These are phyloP conservation scores for Erythrobasidium hasegawianum DNA, from an alignment of 1,284 basidiomycete species.

Conservation along the genomic window DNA sequence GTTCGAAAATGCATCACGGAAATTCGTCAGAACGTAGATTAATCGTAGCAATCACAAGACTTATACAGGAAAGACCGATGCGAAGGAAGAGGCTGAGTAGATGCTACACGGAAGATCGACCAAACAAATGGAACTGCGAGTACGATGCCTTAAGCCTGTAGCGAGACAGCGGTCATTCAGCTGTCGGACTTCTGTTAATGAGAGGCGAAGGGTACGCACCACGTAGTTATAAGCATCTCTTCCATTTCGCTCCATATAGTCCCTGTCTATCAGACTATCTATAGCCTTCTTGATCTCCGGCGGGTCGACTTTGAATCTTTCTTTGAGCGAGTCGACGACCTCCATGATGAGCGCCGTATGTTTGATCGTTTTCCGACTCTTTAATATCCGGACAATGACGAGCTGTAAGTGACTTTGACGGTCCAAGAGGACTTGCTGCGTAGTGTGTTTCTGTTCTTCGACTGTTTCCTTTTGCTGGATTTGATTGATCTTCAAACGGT, in stretches of 20 bases:
- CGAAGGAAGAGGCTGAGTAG: too few relatives aligned
- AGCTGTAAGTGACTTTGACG: conserved; percentile 82
- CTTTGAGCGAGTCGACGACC: conserved; percentile 64
- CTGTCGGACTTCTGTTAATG: too few relatives aligned
- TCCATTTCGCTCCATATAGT: conserved; percentile 68
- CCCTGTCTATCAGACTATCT: conserved; percentile 73
- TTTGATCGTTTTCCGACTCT: conserved; percentile 78
- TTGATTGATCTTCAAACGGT: conserved; percentile 88
- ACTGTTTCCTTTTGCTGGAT: conserved; percentile 91
- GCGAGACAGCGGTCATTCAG: too few relatives aligned
- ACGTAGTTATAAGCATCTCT: conserved; percentile 34
- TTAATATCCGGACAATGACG: conserved; percentile 93
- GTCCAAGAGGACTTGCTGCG: conserved; percentile 78
- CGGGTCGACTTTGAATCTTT: conserved; percentile 62
- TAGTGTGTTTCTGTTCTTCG: conserved; percentile 81
- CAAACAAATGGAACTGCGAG: too few relatives aligned
- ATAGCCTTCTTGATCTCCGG: conserved; percentile 77
- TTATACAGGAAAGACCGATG: too few relatives aligned
- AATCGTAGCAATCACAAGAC: too few relatives aligned
- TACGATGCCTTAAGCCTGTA: too few relatives aligned
- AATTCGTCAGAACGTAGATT: too few relatives aligned
- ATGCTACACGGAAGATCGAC: too few relatives aligned
- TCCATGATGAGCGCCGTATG: conserved; percentile 63
- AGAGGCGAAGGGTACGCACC: not conserved
- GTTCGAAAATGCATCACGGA: too few relatives aligned